Evolutionary conservation across 805 yeast species (phyloP), one percentile per base, ranked within the genome.

Genomic region (Maudiozyma barnettii): DNA sequence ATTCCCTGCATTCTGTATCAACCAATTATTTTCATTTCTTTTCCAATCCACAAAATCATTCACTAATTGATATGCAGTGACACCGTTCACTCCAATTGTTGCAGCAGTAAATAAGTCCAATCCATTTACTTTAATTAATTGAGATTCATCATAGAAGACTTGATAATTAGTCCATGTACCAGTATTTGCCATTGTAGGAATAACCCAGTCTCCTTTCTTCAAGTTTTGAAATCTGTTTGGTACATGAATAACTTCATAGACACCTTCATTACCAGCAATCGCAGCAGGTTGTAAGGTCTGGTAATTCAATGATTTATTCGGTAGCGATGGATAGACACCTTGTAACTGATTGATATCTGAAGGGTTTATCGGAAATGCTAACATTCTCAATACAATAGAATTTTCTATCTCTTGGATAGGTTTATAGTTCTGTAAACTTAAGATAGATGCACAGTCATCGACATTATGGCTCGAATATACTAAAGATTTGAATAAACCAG

Each of bases 1-100:
- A 54, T 88, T 93, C 33, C 96, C 98, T 30, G 96, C 99, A 59
- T 91, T 93, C 68, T 93, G 98, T 51, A 93, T 81, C 52, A 93
- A 78, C 95, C 96, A 93, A 64, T 90, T 90, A 38, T 70, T 71
- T 5, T 51, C 54, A n/a, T 44, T 30, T 8, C 33, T 8, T 6
- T 54, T 51, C 63, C 71, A 62, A 16, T 59, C 45, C 5, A 68
- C 61, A 63, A 78, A 84, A 65, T 82, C 76, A 16, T 83, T 79
- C 51, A 91, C 81, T 85, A 93, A 77, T 65, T 87, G 85, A 58
- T 80, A 87, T 0, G 98, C 99, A 9, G 96, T 87, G 44, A 85
- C 76, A 3, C 99, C 97, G 64, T 93, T 93, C 44, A 93, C 98
- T 5, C 88, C 72, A 26, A 91, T 78, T 5, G 97, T 89, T 10